A percentile compares a stretch with the other conserved stretches of the same genome.
Evolutionary conservation across 2,329 filamentous ascomycete species (phyloP).

Genomic region (Sarocladium kiliense): DNA sequence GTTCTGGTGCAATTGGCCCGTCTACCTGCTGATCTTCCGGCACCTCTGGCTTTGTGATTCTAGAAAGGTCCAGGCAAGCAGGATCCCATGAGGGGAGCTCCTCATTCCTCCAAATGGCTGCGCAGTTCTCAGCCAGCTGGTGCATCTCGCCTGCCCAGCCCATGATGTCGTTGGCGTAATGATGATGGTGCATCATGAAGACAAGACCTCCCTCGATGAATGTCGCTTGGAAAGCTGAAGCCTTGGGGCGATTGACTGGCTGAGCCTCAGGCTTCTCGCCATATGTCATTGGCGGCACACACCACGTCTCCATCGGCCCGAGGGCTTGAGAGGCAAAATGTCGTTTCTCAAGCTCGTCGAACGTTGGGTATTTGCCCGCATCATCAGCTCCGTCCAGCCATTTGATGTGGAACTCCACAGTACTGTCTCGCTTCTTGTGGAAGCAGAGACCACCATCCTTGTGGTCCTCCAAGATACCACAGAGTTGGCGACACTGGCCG

Average conservation of each 20-base stretch:
- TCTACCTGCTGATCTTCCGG: no score
- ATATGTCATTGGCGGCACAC: no score
- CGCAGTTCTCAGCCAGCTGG: no score
- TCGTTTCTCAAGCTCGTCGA: conserved; percentile 30
- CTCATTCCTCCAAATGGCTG: no score
- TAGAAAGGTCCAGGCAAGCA: no score
- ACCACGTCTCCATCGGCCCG: conserved; percentile 27
- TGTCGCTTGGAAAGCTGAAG: conserved; percentile 34
- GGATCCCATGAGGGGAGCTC: no score
- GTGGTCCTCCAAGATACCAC: conserved; percentile 35
- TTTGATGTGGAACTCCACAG: conserved; percentile 29
- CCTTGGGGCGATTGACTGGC: conserved; percentile 25
- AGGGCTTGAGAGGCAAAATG: conserved; percentile 27
- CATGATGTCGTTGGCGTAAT: conserved; percentile 38
- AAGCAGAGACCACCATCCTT: conserved; percentile 28
- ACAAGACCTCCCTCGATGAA: conserved; percentile 36
- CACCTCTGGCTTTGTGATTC: no score
- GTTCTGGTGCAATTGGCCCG: no score
- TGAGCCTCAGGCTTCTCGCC: conserved; percentile 33
- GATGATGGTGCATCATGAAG: conserved; percentile 36
- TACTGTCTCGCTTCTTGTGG: conserved; percentile 27
- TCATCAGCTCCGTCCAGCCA: conserved; percentile 29
- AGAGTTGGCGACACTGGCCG: conserved; percentile 30
- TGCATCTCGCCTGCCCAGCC: no score
- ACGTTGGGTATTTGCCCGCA: conserved; percentile 24